Evolutionary conservation across 176 grass and related monocot genomes (phyloP).

Genomic region (Rhynchospora tenuis): DNA sequence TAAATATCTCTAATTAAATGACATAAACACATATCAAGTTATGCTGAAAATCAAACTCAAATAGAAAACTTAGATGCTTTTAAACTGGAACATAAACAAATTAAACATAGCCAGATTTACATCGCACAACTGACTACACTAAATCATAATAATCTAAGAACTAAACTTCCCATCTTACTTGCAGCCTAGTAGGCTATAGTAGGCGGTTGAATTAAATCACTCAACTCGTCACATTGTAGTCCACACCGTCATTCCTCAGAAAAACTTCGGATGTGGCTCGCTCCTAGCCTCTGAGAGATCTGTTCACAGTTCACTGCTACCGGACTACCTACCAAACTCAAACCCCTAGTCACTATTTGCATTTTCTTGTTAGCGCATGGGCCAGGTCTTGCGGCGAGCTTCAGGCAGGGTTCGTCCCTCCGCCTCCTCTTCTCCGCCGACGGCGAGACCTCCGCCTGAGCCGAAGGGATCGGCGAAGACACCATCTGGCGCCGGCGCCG

Average conservation of each 20-base stretch:
- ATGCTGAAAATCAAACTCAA: neutral
- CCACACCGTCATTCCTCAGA: neutral
- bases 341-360: neutral
- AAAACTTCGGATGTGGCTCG: neutral
- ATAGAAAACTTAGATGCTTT: neutral
- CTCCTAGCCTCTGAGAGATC: too few species aligned
- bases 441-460: neutral
- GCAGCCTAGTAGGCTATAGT: too few species aligned
- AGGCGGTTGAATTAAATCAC: too few species aligned
- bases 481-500: neutral
- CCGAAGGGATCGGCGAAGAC: neutral
- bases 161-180: too few species aligned
- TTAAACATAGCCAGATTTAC: too few species aligned
- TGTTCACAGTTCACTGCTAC: too few species aligned
- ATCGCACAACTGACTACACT: too few species aligned
- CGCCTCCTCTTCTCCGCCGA: neutral
- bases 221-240: neutral
- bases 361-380: neutral
- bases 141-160: too few species aligned
- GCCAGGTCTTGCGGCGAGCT: conserved; percentile 3
- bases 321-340: neutral
- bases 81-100: neutral
- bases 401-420: conserved; percentile 18
- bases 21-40: neutral
- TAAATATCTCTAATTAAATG: neutral